phyloP scores from a whole-genome alignment of 1,284 basidiomycete genomes.

The Heliocybe sulcata region DNA sequence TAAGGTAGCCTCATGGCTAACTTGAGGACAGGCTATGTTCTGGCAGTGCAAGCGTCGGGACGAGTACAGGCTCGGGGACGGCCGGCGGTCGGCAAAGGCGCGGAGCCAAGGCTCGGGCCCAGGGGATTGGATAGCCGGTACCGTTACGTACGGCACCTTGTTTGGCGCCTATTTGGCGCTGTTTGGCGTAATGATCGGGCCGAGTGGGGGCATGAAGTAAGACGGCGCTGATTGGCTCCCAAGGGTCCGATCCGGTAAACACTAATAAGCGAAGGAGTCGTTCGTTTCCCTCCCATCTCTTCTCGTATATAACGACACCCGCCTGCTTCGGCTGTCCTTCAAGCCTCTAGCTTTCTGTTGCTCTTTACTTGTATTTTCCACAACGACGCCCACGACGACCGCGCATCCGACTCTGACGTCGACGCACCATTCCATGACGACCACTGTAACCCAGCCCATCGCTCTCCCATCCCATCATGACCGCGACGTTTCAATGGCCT shows the following conservation, averaged over 20 bases:
- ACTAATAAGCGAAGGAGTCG: neutral
- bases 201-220: neutral
- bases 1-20: neutral
- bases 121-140: neutral
- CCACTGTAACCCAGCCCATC: conserved; percentile 40
- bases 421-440: neutral
- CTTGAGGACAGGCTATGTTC: neutral
- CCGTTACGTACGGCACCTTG: neutral
- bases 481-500: conserved; percentile 30
- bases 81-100: neutral
- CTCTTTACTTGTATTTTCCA: neutral
- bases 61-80: neutral
- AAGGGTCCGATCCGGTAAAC: neutral
- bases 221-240: neutral
- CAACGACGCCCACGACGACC: neutral
- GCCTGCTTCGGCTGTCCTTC: no score
- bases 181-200: neutral
- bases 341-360: no score
- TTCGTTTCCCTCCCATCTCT: neutral
- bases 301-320: neutral
- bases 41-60: neutral
- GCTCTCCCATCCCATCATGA: conserved; percentile 30
- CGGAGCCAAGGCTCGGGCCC: neutral
- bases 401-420: neutral
- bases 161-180: neutral